Conservation (phyloP, 352 stramenopile genomes). For the Globisporangium ultimum region DNA sequence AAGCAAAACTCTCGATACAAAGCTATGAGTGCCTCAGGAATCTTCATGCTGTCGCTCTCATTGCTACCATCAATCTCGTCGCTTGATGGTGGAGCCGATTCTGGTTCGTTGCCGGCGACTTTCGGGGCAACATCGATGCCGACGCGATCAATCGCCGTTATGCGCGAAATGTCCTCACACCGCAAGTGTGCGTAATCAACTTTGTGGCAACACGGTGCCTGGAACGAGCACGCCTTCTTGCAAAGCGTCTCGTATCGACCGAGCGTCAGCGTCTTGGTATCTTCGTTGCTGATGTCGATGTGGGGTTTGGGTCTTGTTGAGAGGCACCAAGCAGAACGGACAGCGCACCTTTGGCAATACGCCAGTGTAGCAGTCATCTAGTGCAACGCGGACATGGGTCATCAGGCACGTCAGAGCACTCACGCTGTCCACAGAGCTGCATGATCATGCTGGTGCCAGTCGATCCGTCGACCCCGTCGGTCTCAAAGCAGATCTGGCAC, state of each 20-base stretch:
- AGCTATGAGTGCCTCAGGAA: background rate
- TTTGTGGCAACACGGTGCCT: slow-evolving; percentile 25
- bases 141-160: background rate
- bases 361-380: slow-evolving; percentile 29
- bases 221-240: slow-evolving; percentile 23
- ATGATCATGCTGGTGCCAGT: slow-evolving; percentile 1
- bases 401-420: slow-evolving; percentile 28
- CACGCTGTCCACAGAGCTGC: slow-evolving; percentile 21
- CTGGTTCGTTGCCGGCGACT: background rate
- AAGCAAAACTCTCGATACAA: slow-evolving; percentile 12
- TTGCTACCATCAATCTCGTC: background rate
- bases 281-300: background rate
- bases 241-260: slow-evolving; percentile 14
- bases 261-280: background rate
- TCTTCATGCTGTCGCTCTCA: background rate
- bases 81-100: background rate
- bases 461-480: background rate
- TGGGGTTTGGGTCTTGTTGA: slow-evolving; percentile 23
- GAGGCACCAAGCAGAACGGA: slow-evolving; percentile 27
- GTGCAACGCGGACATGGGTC: slow-evolving; percentile 19
- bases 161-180: background rate
- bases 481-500: slow-evolving; percentile 45
- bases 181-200: slow-evolving; percentile 26
- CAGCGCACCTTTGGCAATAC: slow-evolving; percentile 39
- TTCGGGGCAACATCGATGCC: background rate